Conservation (phyloP, 1,284 basidiomycete genomes). For the Cryptococcus sp. region DNA sequence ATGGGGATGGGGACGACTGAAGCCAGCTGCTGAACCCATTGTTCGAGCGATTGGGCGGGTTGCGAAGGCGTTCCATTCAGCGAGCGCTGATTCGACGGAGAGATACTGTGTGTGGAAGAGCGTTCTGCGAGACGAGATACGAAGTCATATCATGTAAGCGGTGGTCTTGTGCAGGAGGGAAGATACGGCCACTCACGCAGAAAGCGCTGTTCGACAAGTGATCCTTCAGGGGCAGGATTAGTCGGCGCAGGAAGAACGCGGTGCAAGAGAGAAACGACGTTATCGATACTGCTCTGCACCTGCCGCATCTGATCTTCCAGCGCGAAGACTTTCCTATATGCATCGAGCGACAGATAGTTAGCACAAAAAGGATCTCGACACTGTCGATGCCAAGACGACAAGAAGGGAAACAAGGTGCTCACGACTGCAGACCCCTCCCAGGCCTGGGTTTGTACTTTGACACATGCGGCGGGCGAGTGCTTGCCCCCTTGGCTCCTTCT, state of each 20-base stretch:
- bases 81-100: no score
- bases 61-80: background rate
- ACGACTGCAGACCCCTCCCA: background rate
- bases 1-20: background rate
- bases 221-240: background rate
- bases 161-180: background rate
- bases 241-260: background rate
- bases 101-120: no score
- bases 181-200: no score
- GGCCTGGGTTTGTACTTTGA: conserved; percentile 1
- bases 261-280: conserved; percentile 9
- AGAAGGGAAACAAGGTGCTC: background rate
- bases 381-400: background rate
- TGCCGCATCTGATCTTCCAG: conserved; percentile 16
- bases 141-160: background rate
- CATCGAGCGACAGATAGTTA: background rate
- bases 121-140: background rate
- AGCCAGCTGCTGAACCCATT: conserved; percentile 12
- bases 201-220: no score
- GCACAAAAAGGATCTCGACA: no score
- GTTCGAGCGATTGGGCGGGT: conserved; percentile 6
- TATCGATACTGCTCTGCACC: conserved; percentile 11
- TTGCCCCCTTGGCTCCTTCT: background rate
- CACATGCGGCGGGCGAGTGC: background rate
- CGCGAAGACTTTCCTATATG: conserved; percentile 9